Evolutionary conservation across 768 basidiomycete species (phyloP), one percentile per base, ranked within the genome.

Genomic region (Boletus fagicola): DNA sequence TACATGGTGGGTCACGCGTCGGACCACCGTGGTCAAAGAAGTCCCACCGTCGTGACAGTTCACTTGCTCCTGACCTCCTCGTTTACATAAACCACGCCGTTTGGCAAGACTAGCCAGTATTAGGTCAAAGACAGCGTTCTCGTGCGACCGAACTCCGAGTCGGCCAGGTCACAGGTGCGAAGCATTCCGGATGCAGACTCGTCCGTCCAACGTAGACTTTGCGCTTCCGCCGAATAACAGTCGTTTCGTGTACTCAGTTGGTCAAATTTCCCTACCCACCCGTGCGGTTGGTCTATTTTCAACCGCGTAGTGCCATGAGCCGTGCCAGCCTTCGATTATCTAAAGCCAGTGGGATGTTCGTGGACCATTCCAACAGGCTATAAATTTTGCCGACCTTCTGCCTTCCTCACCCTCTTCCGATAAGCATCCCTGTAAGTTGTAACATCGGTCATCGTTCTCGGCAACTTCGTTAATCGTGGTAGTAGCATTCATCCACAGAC

Each of bases 371-470:
- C 26, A 18, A 24, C 20, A 33, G 16, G 20, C 28, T 48, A 60
- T 44, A 53, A 53, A 22, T 35, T 11, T n/a, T 38, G 33, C 15
- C 12, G 15, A 9, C 30, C 18, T 16, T 31, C 31, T 26, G 13
- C n/a, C 20, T 20, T 36, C 42, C 30, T 56, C 49, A 16, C 5
- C 49, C 38, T 31, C 36, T 40, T 4, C 15, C 44, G 10, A 31
- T 44, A 30, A 36, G 33, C 28, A 31, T 33, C 8, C 18, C 55
- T 10, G 61, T 62, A 22, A 54, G 61, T 49, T 3, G 16, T 28
- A 9, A 3, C 18, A 18, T 8, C 8, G 30, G 10, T n/a, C 10
- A 13, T 33, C 24, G 5, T 24, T 42, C 20, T 45, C 13, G 6
- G 38, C n/a, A 22, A 9, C 18, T 44, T 53, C 35, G 26, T 28